A percentile compares a stretch with the other conserved stretches of the same genome.
Evolutionary conservation across 345 rosid genomes (phyloP).

Genomic region (Capsella bursapastoris): DNA sequence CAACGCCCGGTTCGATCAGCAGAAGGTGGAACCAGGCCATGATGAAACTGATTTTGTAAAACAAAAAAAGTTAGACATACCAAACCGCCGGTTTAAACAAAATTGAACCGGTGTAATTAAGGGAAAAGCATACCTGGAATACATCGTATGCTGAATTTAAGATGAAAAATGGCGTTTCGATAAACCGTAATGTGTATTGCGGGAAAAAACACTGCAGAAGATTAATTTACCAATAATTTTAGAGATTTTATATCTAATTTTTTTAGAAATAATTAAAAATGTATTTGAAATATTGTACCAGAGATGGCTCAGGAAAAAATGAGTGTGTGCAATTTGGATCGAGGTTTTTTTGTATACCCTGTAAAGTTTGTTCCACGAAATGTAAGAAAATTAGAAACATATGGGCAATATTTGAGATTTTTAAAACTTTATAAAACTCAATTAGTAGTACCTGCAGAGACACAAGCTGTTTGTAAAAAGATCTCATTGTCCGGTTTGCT

Average conservation of each 20-base stretch:
- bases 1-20: constrained; percentile 71
- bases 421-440: no score
- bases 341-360: constrained; percentile 73
- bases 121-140: constrained; percentile 59
- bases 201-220: constrained; percentile 88
- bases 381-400: not conserved
- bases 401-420: not conserved
- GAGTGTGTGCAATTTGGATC: constrained; percentile 61
- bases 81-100: constrained; percentile 7
- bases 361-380: constrained; percentile 25
- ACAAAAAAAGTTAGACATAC: not conserved
- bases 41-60: constrained; percentile 61
- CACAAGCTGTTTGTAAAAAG: constrained; percentile 60
- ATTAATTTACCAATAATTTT: not conserved
- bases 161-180: constrained; percentile 75
- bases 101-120: not conserved
- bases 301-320: constrained; percentile 50
- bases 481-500: constrained; percentile 66
- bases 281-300: constrained; percentile 53
- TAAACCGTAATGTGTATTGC: constrained; percentile 68
- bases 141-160: constrained; percentile 93
- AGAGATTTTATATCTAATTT: not conserved
- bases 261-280: not conserved
- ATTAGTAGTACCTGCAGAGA: constrained; percentile 59
- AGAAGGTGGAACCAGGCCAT: constrained; percentile 81